phyloP scores from a whole-genome alignment of 345 rosid species.

The Laguncularia racemosa region DNA sequence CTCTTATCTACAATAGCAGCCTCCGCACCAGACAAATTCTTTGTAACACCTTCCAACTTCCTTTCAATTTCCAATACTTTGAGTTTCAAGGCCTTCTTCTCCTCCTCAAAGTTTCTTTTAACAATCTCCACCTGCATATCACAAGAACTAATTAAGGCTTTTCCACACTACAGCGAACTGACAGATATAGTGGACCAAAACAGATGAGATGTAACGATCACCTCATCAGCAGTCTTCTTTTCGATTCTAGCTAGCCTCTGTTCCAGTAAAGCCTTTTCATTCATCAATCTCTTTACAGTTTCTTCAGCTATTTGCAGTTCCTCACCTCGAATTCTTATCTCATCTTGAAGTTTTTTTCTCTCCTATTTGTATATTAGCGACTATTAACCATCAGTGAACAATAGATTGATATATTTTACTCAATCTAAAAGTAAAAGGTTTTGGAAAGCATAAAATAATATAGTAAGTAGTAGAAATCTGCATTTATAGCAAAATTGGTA shows the following conservation, averaged over 20 bases:
- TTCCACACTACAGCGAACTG: not conserved
- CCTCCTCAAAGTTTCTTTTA: conserved; percentile 57
- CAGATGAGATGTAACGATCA: conserved; percentile 11
- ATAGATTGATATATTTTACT: too few species aligned
- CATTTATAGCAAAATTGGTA: conserved; percentile 1
- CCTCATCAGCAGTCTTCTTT: conserved; percentile 72
- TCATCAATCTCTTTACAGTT: conserved; percentile 34
- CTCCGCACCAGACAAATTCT: conserved; percentile 44
- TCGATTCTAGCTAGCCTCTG: conserved; percentile 53
- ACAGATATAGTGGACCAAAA: not conserved
- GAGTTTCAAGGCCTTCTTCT: conserved; percentile 49
- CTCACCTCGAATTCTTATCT: conserved; percentile 49
- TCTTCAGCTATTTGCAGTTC: conserved; percentile 52
- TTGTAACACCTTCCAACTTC: conserved; percentile 43
- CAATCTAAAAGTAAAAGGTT: too few species aligned
- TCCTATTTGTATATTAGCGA: conserved; percentile 28
- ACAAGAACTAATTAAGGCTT: not conserved
- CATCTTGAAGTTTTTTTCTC: conserved; percentile 51
- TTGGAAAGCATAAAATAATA: too few species aligned
- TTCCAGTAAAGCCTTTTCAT: conserved; percentile 53
- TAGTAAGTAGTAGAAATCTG: not conserved
- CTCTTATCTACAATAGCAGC: conserved; percentile 45
- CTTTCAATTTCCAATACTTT: conserved; percentile 59
- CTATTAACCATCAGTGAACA: conserved; percentile 7
- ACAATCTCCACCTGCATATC: conserved; percentile 43